Percentiles rank a stretch among this genome's conserved stretches.
phyloP scores from a whole-genome alignment of 176 grass and related monocot species.

The Rhynchospora tenuis region DNA sequence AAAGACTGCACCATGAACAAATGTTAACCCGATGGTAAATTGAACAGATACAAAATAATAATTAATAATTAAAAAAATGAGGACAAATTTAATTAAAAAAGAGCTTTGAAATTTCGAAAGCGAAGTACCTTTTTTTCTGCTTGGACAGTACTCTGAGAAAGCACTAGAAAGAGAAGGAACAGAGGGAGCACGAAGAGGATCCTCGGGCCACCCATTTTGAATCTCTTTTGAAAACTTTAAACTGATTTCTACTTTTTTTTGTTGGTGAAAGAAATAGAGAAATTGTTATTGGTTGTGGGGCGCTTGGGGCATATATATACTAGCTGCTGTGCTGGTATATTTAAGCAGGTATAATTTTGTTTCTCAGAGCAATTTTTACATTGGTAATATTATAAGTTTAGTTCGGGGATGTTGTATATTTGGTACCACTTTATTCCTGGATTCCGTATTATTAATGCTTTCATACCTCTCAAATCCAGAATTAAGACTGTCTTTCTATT shows the following conservation, averaged over 20 bases:
- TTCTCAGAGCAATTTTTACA: neutral
- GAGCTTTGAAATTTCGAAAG: neutral
- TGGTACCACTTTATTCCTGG: neutral
- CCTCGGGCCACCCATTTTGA: conserved; percentile 13
- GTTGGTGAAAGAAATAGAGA: conserved; percentile 11
- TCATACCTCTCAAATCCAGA: neutral
- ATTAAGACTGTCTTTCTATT: neutral
- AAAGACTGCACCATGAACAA: conserved; percentile 43
- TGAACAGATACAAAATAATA: neutral
- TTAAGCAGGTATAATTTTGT: neutral
- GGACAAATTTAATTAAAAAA: neutral
- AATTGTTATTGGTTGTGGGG: neutral
- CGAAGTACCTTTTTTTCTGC: conserved; percentile 31
- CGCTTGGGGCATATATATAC: neutral
- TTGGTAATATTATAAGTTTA: neutral
- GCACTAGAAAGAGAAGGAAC: conserved; percentile 12
- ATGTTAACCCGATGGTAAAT: neutral
- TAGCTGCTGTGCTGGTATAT: neutral
- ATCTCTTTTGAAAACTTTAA: neutral
- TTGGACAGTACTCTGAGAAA: conserved; percentile 29
- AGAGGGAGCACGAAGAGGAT: conserved; percentile 1
- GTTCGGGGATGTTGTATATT: neutral
- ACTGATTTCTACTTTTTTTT: conserved; percentile 26
- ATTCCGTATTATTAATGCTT: neutral
- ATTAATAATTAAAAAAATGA: neutral